phyloP scores from a whole-genome alignment of 2,329 filamentous ascomycete species.

The Ramichloridium luteum region DNA sequence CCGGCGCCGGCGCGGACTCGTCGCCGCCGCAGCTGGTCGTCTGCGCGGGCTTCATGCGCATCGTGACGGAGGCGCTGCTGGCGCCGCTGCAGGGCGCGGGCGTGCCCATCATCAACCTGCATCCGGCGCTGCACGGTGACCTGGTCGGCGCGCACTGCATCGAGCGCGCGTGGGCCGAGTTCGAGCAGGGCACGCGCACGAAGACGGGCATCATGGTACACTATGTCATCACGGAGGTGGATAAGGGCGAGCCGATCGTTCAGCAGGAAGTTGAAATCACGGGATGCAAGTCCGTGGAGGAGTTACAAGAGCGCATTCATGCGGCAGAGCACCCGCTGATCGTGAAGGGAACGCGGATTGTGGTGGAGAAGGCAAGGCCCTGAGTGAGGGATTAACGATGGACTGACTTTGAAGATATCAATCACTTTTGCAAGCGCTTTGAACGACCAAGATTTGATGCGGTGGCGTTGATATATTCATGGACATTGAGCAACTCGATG shows the following conservation, averaged over 20 bases:
- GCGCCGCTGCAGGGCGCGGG: constrained; percentile 50
- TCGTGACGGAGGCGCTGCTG: constrained; percentile 59
- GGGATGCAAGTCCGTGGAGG: constrained; percentile 47
- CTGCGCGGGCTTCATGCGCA: constrained; percentile 80
- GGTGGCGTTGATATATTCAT: too few relatives aligned
- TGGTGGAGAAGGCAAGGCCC: constrained; percentile 27
- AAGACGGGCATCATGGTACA: constrained; percentile 80
- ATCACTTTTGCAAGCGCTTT: too few relatives aligned
- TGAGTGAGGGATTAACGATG: too few relatives aligned
- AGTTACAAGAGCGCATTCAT: constrained; percentile 63
- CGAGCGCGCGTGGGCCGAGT: constrained; percentile 63
- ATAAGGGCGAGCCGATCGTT: constrained; percentile 63
- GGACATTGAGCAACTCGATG: too few relatives aligned
- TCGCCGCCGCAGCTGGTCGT: constrained; percentile 64
- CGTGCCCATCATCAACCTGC: constrained; percentile 68
- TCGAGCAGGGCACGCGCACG: constrained; percentile 52
- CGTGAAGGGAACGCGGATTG: constrained; percentile 54
- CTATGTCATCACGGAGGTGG: constrained; percentile 64
- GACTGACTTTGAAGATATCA: too few relatives aligned
- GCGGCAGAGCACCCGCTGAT: constrained; percentile 64
- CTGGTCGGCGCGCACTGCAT: constrained; percentile 66
- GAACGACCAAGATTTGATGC: too few relatives aligned
- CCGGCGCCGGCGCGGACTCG: too few relatives aligned
- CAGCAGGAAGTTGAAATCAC: constrained; percentile 54
- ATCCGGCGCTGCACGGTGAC: constrained; percentile 60